Conservation (phyloP, 106 monocot species). For the Iris macrosiphon region DNA sequence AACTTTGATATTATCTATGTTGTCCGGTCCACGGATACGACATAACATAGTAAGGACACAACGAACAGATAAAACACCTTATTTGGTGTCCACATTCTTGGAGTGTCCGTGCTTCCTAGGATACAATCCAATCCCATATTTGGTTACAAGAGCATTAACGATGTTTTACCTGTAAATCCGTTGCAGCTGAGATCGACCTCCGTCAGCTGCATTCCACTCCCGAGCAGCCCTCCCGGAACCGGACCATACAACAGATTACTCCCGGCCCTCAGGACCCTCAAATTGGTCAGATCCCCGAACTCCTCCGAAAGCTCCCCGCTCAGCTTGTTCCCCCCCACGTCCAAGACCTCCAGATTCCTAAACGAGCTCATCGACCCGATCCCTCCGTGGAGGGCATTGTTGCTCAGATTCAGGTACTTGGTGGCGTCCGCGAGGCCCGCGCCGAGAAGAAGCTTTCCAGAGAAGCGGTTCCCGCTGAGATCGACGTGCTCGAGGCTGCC, state of each 20-base stretch:
- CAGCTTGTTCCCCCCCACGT: conserved; percentile 54
- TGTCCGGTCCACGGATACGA: too few species aligned
- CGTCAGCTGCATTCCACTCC: conserved; percentile 30
- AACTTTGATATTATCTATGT: too few species aligned
- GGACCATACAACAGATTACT: conserved; percentile 48
- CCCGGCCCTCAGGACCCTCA: conserved; percentile 46
- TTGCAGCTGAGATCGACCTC: conserved; percentile 89
- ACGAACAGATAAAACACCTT: too few species aligned
- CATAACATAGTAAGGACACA: too few species aligned
- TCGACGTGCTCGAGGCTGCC: conserved; percentile 58
- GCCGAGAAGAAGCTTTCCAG: conserved; percentile 40
- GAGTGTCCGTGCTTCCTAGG: too few species aligned
- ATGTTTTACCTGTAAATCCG: conserved; percentile 76
- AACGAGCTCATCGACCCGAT: conserved; percentile 50
- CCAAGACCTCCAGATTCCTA: conserved; percentile 61
- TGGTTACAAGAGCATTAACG: too few species aligned
- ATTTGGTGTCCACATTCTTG: too few species aligned
- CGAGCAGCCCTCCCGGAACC: conserved; percentile 51
- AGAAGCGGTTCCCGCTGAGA: conserved; percentile 77
- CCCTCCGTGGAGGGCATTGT: conserved; percentile 45
- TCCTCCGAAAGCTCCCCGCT: conserved; percentile 55
- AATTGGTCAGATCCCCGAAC: conserved; percentile 31
- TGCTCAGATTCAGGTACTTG: conserved; percentile 62
- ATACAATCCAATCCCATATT: too few species aligned
- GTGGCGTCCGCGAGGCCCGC: conserved; percentile 32